Percentiles rank a stretch among this genome's conserved stretches.
phyloP scores from a whole-genome alignment of 805 yeast genomes.

The Suhomyces xylopsoci region DNA sequence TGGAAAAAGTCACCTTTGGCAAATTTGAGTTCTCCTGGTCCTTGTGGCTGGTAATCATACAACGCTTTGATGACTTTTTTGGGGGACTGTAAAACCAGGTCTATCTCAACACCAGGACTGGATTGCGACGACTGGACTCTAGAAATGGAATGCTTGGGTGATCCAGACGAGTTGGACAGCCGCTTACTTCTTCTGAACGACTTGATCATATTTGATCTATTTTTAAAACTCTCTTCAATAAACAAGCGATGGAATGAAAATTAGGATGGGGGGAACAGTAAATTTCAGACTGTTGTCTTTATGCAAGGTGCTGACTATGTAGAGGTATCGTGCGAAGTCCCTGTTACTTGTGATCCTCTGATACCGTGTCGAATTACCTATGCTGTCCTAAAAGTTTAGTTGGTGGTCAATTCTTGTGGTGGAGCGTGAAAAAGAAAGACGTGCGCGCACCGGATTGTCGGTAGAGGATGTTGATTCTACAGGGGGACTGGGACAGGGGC shows the following conservation, averaged over 20 bases:
- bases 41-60: constrained; percentile 72
- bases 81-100: constrained; percentile 49
- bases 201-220: constrained; percentile 28
- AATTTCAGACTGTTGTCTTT: not conserved
- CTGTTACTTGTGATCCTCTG: not conserved
- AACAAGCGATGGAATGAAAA: not conserved
- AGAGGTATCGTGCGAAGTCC: not conserved
- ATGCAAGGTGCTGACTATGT: not conserved
- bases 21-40: constrained; percentile 78
- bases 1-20: constrained; percentile 85
- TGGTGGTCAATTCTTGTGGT: constrained; percentile 1
- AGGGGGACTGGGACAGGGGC: not conserved
- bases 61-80: constrained; percentile 81
- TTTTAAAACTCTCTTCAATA: not conserved
- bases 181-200: constrained; percentile 42
- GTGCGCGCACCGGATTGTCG: not conserved
- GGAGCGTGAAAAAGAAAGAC: not conserved
- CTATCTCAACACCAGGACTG: constrained; percentile 14
- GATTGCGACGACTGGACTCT: constrained; percentile 21
- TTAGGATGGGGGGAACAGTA: not conserved
- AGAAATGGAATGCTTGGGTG: constrained; percentile 33
- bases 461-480: not conserved
- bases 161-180: constrained; percentile 28
- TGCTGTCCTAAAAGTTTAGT: not conserved
- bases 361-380: not conserved